Percentiles rank a stretch among this genome's conserved stretches.
Evolutionary conservation across 306 rosid species (phyloP).

Genomic region (Ammopiptanthus mongolicus): DNA sequence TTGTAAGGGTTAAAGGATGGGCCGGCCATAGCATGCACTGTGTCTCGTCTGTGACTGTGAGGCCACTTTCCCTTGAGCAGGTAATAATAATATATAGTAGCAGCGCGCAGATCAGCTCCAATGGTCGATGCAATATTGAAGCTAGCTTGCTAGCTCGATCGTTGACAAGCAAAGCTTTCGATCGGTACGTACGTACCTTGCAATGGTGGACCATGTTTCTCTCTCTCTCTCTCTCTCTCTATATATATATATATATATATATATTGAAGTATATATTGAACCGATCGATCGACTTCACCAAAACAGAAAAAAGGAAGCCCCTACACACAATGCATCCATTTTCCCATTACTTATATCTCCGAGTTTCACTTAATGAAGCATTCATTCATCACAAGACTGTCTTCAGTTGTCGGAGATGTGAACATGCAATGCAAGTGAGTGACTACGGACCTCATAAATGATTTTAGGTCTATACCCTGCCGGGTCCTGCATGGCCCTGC

Average conservation of each 20-base stretch:
- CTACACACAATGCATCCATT: neutral
- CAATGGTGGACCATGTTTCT: conserved; percentile 20
- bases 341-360: conserved; percentile 5
- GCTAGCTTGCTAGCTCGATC: neutral
- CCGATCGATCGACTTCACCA: neutral
- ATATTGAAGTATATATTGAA: no score
- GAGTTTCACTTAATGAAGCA: conserved; percentile 24
- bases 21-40: neutral
- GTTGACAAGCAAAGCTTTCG: neutral
- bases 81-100: neutral
- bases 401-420: neutral
- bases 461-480: conserved; percentile 24
- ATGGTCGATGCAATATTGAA: neutral
- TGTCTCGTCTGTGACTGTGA: neutral
- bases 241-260: no score
- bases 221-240: no score
- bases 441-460: conserved; percentile 18
- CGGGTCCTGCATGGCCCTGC: conserved; percentile 22
- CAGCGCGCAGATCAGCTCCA: neutral
- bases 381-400: conserved; percentile 23
- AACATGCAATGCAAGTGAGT: neutral
- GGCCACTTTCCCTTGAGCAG: neutral
- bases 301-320: conserved; percentile 20
- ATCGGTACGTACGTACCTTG: neutral
- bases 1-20: neutral